phyloP scores from a whole-genome alignment of 2,329 filamentous ascomycete genomes.

The Thelonectria rubi region DNA sequence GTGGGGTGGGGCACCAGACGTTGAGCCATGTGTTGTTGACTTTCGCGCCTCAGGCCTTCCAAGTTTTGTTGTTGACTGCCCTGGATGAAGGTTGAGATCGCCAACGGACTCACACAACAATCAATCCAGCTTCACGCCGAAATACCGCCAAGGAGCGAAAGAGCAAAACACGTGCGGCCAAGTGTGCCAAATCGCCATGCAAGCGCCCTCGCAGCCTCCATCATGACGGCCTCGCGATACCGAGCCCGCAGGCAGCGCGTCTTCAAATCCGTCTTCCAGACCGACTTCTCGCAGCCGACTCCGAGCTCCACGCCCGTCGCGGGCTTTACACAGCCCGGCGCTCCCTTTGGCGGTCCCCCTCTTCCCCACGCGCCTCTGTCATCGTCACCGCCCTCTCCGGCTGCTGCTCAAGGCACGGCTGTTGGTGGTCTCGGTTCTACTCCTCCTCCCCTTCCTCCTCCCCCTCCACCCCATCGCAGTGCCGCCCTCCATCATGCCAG shows the following conservation, averaged over 20 bases:
- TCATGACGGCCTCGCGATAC: conserved; percentile 55
- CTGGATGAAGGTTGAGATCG: not conserved
- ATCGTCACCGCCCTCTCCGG: conserved; percentile 14
- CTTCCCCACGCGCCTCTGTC: conserved; percentile 39
- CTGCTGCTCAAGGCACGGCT: not conserved
- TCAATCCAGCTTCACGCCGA: not conserved
- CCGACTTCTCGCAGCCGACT: conserved; percentile 59
- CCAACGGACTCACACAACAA: conserved; percentile 18
- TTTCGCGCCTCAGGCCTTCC: conserved; percentile 1
- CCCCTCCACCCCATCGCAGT: conserved; percentile 34
- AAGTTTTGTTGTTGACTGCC: conserved; percentile 1
- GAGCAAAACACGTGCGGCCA: conserved; percentile 7
- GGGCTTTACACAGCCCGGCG: conserved; percentile 52
- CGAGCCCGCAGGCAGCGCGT: conserved; percentile 59
- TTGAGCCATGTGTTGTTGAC: not conserved
- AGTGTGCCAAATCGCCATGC: conserved; percentile 24
- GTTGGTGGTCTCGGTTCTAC: conserved; percentile 18
- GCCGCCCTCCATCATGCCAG: conserved; percentile 42
- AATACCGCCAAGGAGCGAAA: not conserved
- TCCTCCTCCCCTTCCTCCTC: conserved; percentile 25
- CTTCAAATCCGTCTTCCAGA: conserved; percentile 65
- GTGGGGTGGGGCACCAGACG: conserved; percentile 9
- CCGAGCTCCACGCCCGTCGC: conserved; percentile 49
- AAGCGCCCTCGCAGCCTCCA: conserved; percentile 33
- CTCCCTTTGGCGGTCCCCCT: conserved; percentile 54